phyloP scores from a whole-genome alignment of 2,329 filamentous ascomycete genomes.

The Penicillium sp. region DNA sequence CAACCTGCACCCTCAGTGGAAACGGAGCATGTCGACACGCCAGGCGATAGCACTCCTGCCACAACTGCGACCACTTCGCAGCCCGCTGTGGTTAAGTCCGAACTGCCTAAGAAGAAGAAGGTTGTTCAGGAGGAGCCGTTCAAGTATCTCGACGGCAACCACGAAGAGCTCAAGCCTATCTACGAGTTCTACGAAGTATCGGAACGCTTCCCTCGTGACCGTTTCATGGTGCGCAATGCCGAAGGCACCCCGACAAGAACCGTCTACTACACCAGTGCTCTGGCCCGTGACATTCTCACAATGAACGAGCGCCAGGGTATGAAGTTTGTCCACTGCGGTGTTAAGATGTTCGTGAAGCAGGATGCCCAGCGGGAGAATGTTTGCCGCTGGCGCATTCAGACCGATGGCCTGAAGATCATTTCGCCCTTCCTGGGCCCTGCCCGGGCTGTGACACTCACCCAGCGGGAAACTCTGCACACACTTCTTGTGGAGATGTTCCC shows the following conservation, averaged over 20 bases:
- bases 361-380: slow-evolving; percentile 81
- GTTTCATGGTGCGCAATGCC: slow-evolving; percentile 95
- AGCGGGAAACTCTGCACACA: slow-evolving; percentile 72
- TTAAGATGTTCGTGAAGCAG: slow-evolving; percentile 99
- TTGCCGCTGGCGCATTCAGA: slow-evolving; percentile 92
- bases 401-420: slow-evolving; percentile 84
- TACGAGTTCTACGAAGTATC: slow-evolving; percentile 81
- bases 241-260: slow-evolving; percentile 83
- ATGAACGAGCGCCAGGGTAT: slow-evolving; percentile 86
- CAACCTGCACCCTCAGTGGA: slow-evolving; percentile 25
- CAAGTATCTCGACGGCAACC: slow-evolving; percentile 73
- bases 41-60: slow-evolving; percentile 22
- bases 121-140: slow-evolving; percentile 73
- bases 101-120: slow-evolving; percentile 31
- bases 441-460: slow-evolving; percentile 67
- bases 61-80: slow-evolving; percentile 3
- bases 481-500: slow-evolving; percentile 97
- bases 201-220: slow-evolving; percentile 75
- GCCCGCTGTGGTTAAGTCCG: slow-evolving; percentile 10
- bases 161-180: slow-evolving; percentile 72
- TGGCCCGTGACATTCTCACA: slow-evolving; percentile 77
- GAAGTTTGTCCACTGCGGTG: slow-evolving; percentile 92
- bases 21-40: slow-evolving; percentile 21
- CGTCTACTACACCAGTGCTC: slow-evolving; percentile 87
- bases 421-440: slow-evolving; percentile 81